Evolutionary conservation across 805 yeast species (phyloP).

Genomic region (Candida mattraensis): DNA sequence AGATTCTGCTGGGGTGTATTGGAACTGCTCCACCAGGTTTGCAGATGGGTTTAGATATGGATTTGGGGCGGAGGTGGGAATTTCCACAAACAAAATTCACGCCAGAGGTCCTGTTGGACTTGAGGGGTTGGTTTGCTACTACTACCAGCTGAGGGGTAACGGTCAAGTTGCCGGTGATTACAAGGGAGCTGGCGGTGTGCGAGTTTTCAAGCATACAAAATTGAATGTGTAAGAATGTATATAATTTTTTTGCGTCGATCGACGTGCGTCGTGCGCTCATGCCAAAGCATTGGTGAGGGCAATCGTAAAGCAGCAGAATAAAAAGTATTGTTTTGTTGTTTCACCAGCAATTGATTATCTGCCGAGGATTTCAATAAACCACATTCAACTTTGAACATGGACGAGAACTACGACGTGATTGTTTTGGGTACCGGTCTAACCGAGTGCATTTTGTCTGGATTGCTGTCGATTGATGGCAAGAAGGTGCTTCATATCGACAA

Average conservation of each 20-base stretch:
- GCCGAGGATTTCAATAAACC: neutral
- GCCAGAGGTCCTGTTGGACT: conserved; percentile 99
- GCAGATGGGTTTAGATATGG: conserved; percentile 99
- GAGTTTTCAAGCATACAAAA: conserved; percentile 73
- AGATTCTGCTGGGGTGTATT: conserved; percentile 95
- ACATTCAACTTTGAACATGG: conserved; percentile 52
- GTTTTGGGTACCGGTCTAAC: conserved; percentile 94
- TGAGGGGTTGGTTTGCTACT: conserved; percentile 95
- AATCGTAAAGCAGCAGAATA: conserved; percentile 4
- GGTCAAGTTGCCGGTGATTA: conserved; percentile 95
- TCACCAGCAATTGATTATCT: no score
- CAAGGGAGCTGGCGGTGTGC: conserved; percentile 87
- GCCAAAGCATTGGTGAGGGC: conserved; percentile 5
- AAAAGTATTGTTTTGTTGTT: no score
- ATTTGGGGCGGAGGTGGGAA: conserved; percentile 98
- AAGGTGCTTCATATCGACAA: conserved; percentile 95
- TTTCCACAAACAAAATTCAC: conserved; percentile 93
- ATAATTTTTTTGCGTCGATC: conserved; percentile 6
- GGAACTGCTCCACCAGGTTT: conserved; percentile 96
- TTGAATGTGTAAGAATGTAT: conserved; percentile 35
- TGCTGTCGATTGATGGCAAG: conserved; percentile 96
- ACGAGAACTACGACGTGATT: conserved; percentile 94
- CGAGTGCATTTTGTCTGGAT: conserved; percentile 92
- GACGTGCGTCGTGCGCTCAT: neutral
- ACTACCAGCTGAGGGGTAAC: conserved; percentile 85